These are phyloP conservation scores for Boletus edulis DNA, from an alignment of 768 basidiomycete species.

Conservation along the genomic window DNA sequence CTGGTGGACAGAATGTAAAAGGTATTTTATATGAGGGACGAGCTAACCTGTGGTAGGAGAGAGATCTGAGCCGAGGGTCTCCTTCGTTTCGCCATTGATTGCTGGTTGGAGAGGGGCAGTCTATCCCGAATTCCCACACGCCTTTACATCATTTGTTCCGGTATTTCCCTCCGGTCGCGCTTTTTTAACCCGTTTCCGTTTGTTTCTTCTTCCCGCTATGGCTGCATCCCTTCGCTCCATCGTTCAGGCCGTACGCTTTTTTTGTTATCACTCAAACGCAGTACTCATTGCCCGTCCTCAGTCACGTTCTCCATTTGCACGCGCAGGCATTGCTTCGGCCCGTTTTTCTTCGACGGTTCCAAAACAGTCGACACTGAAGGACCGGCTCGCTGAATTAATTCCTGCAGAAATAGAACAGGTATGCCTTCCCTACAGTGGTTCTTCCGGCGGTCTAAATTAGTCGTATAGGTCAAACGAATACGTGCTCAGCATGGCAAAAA, in stretches of 20 bases:
- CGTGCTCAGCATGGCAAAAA: constrained; percentile 89
- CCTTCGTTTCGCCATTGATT: constrained; percentile 29
- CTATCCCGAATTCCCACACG: constrained; percentile 12
- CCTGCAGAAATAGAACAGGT: constrained; percentile 65
- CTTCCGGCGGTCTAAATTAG: constrained; percentile 4
- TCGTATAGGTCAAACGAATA: constrained; percentile 74
- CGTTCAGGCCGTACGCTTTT: constrained; percentile 32
- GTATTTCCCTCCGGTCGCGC: constrained; percentile 18
- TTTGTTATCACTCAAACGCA: neutral
- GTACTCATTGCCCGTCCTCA: constrained; percentile 20
- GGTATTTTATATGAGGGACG: too few species aligned
- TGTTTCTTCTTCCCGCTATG: constrained; percentile 34
- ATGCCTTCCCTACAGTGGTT: neutral
- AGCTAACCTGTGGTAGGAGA: constrained; percentile 51
- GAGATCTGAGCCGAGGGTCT: constrained; percentile 7
- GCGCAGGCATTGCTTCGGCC: constrained; percentile 43
- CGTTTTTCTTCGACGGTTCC: constrained; percentile 64
- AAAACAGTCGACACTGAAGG: constrained; percentile 80
- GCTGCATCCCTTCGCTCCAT: constrained; percentile 39
- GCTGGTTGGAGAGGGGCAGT: neutral
- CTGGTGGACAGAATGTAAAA: constrained; percentile 31
- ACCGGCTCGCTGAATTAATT: constrained; percentile 91
- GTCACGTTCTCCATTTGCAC: constrained; percentile 51
- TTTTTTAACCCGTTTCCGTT: constrained; percentile 5
- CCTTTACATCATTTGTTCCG: constrained; percentile 15